phyloP scores from a whole-genome alignment of 2,329 filamentous ascomycete species.

The Diaporthe humulicola region DNA sequence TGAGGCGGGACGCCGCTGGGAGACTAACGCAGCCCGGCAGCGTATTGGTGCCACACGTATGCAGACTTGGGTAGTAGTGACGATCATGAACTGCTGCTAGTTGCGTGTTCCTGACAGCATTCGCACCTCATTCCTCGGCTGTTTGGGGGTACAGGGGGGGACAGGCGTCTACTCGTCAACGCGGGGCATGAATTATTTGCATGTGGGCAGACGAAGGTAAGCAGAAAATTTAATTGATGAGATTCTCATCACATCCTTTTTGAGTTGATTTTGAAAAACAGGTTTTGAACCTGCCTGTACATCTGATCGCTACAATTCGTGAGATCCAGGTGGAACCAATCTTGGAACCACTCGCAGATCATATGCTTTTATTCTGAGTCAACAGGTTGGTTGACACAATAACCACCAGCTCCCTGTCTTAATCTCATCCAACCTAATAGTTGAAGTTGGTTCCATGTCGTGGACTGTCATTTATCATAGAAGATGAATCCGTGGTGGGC shows the following conservation, averaged over 20 bases:
- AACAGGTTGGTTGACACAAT: neutral
- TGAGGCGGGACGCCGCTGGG: neutral
- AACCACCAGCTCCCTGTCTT: neutral
- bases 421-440: neutral
- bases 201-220: too few species aligned
- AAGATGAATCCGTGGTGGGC: neutral
- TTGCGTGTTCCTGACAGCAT: neutral
- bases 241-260: neutral
- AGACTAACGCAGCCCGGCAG: neutral
- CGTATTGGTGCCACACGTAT: neutral
- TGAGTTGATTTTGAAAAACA: too few species aligned
- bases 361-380: neutral
- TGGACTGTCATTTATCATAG: neutral
- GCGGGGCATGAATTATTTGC: neutral
- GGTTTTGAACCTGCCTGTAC: neutral
- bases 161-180: neutral
- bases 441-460: neutral
- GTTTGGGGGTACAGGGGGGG: neutral
- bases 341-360: neutral
- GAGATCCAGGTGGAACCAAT: neutral
- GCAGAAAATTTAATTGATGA: neutral
- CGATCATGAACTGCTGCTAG: neutral
- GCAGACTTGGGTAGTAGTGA: neutral
- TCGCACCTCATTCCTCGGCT: neutral
- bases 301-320: neutral